Evolutionary conservation across 2,329 filamentous ascomycete species (phyloP).

Genomic region (Alternaria viburni): DNA sequence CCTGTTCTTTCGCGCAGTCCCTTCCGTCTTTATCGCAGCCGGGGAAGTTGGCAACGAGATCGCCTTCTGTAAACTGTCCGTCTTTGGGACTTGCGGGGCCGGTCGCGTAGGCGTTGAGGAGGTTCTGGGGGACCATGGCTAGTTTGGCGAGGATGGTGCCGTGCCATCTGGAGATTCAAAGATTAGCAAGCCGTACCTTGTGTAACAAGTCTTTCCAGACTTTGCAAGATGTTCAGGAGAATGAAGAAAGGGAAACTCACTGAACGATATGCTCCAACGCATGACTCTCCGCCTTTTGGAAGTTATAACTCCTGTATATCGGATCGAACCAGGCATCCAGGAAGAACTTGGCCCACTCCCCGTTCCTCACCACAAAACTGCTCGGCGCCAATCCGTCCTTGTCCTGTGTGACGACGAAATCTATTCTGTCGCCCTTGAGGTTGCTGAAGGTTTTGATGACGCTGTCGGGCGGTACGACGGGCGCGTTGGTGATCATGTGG

Average conservation of each 20-base stretch:
- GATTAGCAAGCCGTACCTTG: too few relatives aligned
- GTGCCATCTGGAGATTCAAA: conserved; percentile 86
- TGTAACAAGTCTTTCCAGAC: too few relatives aligned
- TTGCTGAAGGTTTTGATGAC: conserved; percentile 94
- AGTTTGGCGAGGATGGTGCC: conserved; percentile 91
- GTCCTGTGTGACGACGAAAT: conserved; percentile 86
- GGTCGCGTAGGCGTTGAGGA: conserved; percentile 76
- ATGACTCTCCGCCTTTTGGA: conserved; percentile 91
- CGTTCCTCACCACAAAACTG: conserved; percentile 80
- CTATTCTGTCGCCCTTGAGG: conserved; percentile 76
- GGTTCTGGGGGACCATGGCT: conserved; percentile 84
- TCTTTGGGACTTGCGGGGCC: conserved; percentile 43
- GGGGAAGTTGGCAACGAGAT: conserved; percentile 80
- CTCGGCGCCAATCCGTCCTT: conserved; percentile 75
- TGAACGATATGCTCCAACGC: conserved; percentile 72
- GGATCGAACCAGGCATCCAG: conserved; percentile 97
- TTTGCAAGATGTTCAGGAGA: too few relatives aligned
- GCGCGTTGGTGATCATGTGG: conserved; percentile 82
- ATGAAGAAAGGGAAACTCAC: too few relatives aligned
- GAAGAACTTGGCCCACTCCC: conserved; percentile 92
- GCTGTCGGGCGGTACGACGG: conserved; percentile 92
- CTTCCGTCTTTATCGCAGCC: conserved; percentile 68
- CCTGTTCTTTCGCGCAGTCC: conserved; percentile 76
- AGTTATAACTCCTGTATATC: conserved; percentile 91
- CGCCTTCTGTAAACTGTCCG: conserved; percentile 77